Base-by-base conservation (phyloP, 2,329 filamentous ascomycete genomes). In the Emmonsiellopsis sp. region DNA sequence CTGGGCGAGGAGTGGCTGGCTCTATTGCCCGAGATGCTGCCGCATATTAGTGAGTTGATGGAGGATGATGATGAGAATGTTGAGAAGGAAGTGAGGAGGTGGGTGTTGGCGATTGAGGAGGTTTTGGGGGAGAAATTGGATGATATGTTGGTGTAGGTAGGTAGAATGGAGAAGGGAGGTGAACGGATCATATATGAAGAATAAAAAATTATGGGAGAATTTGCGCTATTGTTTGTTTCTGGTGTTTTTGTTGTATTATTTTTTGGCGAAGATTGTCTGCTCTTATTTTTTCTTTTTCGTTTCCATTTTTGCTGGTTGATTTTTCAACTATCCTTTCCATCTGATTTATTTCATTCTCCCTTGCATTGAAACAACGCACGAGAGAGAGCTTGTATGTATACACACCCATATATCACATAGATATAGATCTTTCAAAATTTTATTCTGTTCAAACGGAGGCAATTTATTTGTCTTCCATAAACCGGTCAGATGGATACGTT, bases 31-130 rank as follows among this genome's bases (percentile, higher is more conserved):
- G 93, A 98, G 78, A 97, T 96, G 86, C 73, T 98, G 67, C 92
- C 94, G 17, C 88, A 92, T 59, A 95, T 99, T 62, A 94, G 88
- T 64, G 93, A 98, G 74, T 70, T 95, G 64, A 86, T 95, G 73
- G 93, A 98, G 66, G 93, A 98, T 67, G 93, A 97, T 61, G 91
- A 97, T 65, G 93, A 97, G 73, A 78, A 80, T 32, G 92, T 98
- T 27, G 93, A 98, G 74, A 77, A 83, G 65, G 91, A 95, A 75
- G 92, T 90, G 39, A 81, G 91, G 66, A 78, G 83, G 63, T 96
- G 93, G 92, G 93, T 97, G 62, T 81, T 85, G 65, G 84, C 84
- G 71, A 94, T 98, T 65, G 92, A 97, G 72, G 84, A 81, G 46
- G 86, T 94, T 33, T 73, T 97, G 51, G 93, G 93, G 5, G 92